Conservation (phyloP, 108 stramenopile species). For the Halocafeteria seosinensis region DNA sequence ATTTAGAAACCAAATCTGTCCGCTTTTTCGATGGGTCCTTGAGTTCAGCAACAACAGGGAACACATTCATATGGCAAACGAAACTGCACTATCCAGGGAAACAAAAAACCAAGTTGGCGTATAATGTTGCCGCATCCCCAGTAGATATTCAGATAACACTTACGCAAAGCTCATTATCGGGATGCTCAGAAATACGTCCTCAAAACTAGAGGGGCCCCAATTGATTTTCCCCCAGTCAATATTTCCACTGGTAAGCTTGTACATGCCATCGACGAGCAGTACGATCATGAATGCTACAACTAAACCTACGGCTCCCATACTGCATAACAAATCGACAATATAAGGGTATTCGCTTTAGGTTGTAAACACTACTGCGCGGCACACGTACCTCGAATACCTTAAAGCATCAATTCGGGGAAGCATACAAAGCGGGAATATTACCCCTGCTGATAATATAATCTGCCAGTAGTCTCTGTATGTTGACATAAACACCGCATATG, state of each 20-base stretch:
- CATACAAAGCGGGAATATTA: not conserved
- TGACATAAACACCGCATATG: not conserved
- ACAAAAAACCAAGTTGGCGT: too few species aligned
- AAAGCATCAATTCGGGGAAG: not conserved
- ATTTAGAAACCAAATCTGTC: not conserved
- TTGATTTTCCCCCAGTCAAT: not conserved
- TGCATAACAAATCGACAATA: too few species aligned
- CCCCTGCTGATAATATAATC: not conserved
- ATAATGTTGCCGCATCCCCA: too few species aligned
- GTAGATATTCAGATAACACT: too few species aligned
- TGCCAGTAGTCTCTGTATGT: not conserved
- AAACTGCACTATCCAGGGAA: too few species aligned
- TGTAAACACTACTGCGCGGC: too few species aligned
- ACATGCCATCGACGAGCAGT: too few species aligned
- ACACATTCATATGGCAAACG: not conserved
- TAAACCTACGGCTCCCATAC: too few species aligned
- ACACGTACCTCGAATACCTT: not conserved
- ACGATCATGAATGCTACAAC: too few species aligned
- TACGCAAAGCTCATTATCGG: not conserved
- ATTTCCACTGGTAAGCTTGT: too few species aligned
- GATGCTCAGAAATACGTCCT: not conserved
- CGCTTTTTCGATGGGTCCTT: not conserved
- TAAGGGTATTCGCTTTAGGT: too few species aligned
- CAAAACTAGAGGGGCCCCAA: not conserved
- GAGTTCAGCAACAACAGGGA: not conserved